Percentiles rank a stretch among this genome's conserved stretches.
These are phyloP conservation scores for Alisma plantagoaquatica DNA, from an alignment of 106 monocot species.

Conservation along the genomic window DNA sequence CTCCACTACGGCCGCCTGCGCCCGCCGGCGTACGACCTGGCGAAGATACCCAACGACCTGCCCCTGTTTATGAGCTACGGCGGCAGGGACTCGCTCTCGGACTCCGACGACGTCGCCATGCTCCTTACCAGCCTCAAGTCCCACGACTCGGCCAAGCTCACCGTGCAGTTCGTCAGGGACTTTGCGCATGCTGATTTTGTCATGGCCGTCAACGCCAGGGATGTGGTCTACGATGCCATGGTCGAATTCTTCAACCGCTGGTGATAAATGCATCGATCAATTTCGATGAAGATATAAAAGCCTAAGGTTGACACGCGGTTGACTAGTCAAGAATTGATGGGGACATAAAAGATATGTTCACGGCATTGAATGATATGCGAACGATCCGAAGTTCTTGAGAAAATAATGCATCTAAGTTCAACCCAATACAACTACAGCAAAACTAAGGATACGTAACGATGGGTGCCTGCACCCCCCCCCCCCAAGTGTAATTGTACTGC, in stretches of 20 bases:
- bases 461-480: too few species aligned
- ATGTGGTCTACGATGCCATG: conserved; percentile 42
- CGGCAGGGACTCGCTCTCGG: conserved; percentile 45
- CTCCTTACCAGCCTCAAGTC: conserved; percentile 28
- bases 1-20: conserved; percentile 29
- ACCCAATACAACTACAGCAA: too few species aligned
- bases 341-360: too few species aligned
- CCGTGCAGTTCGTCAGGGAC: conserved; percentile 38
- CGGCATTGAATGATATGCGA: too few species aligned
- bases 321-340: too few species aligned
- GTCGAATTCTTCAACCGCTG: conserved; percentile 37
- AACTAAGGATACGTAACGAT: too few species aligned
- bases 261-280: too few species aligned
- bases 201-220: conserved; percentile 44
- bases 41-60: conserved; percentile 36
- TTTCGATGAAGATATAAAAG: too few species aligned
- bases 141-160: conserved; percentile 35
- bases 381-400: too few species aligned
- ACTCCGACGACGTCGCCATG: conserved; percentile 41
- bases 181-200: conserved; percentile 79
- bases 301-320: too few species aligned
- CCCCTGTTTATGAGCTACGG: conserved; percentile 88
- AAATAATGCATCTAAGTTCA: too few species aligned
- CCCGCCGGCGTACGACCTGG: conserved; percentile 54
- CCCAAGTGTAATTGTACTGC: too few species aligned